Evolutionary conservation across 768 basidiomycete species (phyloP).

Genomic region (Kwoniella shandongensis): DNA sequence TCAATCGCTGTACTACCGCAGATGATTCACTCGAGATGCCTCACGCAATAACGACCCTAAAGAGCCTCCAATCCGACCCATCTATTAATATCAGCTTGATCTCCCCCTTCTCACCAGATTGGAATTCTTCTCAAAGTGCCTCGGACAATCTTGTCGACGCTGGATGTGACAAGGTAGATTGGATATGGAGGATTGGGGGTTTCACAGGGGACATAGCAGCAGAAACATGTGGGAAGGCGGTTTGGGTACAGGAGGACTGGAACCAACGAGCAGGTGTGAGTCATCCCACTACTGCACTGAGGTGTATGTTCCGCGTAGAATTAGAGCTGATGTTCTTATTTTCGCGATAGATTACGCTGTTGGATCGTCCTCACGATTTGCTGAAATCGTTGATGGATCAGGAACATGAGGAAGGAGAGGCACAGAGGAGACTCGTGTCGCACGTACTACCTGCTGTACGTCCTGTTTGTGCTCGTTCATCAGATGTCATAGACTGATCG

Average conservation of each 20-base stretch:
- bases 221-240: slow-evolving; percentile 10
- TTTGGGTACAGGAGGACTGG: slow-evolving; percentile 7
- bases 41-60: slow-evolving; percentile 1
- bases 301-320: no score
- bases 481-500: background rate
- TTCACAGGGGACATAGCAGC: background rate
- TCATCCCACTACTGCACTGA: background rate
- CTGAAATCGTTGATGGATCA: background rate
- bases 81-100: slow-evolving; percentile 11
- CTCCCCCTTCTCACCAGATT: slow-evolving; percentile 16
- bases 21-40: slow-evolving; percentile 10
- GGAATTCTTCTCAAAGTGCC: background rate
- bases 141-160: slow-evolving; percentile 3
- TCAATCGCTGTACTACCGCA: no score
- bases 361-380: slow-evolving; percentile 19
- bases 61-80: background rate
- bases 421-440: slow-evolving; percentile 17
- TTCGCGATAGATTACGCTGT: slow-evolving; percentile 9
- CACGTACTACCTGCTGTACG: slow-evolving; percentile 26
- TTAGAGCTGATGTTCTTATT: no score
- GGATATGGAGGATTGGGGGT: slow-evolving; percentile 26
- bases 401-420: slow-evolving; percentile 4
- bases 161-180: slow-evolving; percentile 15
- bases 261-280: slow-evolving; percentile 6
- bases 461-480: background rate